Percentiles rank a stretch among this genome's conserved stretches.
These are phyloP conservation scores for Gossypium davidsonii DNA, from an alignment of 441 rosid genomes.

Conservation along the genomic window DNA sequence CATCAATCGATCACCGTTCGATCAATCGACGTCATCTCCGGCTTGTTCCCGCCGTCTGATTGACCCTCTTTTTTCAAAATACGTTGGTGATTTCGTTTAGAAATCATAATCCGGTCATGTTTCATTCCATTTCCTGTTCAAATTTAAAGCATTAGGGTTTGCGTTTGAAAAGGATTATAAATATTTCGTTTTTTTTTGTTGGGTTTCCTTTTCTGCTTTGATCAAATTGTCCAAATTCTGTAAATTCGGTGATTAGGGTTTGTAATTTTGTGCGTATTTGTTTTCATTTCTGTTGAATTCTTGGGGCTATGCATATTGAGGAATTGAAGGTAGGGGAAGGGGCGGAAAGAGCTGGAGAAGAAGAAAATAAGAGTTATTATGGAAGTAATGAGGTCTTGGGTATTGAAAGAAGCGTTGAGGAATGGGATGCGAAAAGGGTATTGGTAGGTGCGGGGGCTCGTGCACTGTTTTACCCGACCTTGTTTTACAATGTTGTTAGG, in stretches of 20 bases:
- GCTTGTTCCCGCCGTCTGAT: not conserved
- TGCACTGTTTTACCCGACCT: constrained; percentile 60
- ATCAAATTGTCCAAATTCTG: not conserved
- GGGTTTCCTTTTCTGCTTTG: not conserved
- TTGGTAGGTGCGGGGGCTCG: constrained; percentile 79
- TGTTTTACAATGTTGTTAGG: constrained; percentile 69
- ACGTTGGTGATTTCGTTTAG: constrained; percentile 41
- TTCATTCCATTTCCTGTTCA: constrained; percentile 24
- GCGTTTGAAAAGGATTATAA: constrained; percentile 10
- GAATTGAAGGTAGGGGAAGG: constrained; percentile 40
- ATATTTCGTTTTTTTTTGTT: not conserved
- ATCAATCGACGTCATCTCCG: not conserved
- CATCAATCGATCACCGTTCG: constrained; percentile 3
- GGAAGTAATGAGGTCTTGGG: constrained; percentile 7
- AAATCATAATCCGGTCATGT: constrained; percentile 19
- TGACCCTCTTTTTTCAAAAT: constrained; percentile 18
- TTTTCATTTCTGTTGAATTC: constrained; percentile 12
- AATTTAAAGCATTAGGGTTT: constrained; percentile 29
- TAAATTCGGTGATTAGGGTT: constrained; percentile 20
- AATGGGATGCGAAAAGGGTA: constrained; percentile 38
- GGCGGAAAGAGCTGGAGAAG: constrained; percentile 26
- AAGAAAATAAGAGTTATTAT: constrained; percentile 7
- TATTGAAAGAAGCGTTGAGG: constrained; percentile 21
- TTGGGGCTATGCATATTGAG: constrained; percentile 49
- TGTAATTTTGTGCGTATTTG: constrained; percentile 15